A percentile compares a stretch with the other conserved stretches of the same genome.
These are phyloP conservation scores for Turnera subulata DNA, from an alignment of 345 rosid genomes.

Conservation along the genomic window DNA sequence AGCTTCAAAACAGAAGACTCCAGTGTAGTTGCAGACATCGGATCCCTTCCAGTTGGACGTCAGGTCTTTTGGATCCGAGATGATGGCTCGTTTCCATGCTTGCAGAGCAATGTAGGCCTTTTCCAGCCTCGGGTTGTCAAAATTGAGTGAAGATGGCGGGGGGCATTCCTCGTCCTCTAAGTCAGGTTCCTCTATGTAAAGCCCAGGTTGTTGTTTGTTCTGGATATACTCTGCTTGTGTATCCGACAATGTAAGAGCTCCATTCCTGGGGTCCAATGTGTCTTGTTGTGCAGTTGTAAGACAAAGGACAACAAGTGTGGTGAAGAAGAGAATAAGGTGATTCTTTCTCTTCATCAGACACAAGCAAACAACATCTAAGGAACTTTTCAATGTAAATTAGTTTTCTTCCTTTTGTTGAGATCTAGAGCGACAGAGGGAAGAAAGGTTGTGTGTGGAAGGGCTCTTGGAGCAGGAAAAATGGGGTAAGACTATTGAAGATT, in stretches of 20 bases:
- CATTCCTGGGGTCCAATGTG: slow-evolving; percentile 12
- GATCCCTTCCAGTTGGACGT: slow-evolving; percentile 62
- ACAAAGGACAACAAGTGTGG: slow-evolving; percentile 19
- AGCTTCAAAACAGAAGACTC: slow-evolving; percentile 54
- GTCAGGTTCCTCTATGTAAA: slow-evolving; percentile 14
- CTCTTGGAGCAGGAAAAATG: too few relatives aligned
- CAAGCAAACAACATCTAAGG: slow-evolving; percentile 9
- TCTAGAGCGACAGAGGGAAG: neutral
- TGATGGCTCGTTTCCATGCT: slow-evolving; percentile 69
- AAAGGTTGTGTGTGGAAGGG: neutral
- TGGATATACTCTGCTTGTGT: slow-evolving; percentile 13
- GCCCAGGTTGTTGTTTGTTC: slow-evolving; percentile 20
- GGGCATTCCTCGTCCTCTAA: slow-evolving; percentile 21
- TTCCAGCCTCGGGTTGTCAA: slow-evolving; percentile 49
- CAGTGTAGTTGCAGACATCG: slow-evolving; percentile 73
- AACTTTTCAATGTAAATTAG: neutral
- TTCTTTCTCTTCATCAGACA: slow-evolving; percentile 36
- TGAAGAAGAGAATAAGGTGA: slow-evolving; percentile 18
- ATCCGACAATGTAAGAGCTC: too few relatives aligned
- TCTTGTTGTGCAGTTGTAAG: slow-evolving; percentile 6
- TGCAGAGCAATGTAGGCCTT: slow-evolving; percentile 74
- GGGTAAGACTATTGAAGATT: too few relatives aligned
- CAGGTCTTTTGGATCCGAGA: slow-evolving; percentile 37
- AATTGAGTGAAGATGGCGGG: slow-evolving; percentile 31
- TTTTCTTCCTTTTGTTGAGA: neutral